Percentiles rank a stretch among this genome's conserved stretches.
phyloP scores from a whole-genome alignment of 257 asterid genomes.

The Solanum etuberosum region DNA sequence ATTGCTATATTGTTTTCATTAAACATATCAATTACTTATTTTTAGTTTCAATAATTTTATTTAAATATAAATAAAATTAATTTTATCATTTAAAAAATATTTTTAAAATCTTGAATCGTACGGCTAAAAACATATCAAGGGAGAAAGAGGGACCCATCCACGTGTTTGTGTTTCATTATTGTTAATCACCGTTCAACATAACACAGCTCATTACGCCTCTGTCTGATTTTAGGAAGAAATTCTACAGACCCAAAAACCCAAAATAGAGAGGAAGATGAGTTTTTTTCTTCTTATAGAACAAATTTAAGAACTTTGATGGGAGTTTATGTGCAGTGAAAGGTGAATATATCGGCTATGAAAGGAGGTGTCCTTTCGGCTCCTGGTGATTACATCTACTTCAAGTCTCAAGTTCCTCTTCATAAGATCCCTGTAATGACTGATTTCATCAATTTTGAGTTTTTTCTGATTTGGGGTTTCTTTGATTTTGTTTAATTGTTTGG shows the following conservation, averaged over 20 bases:
- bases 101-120: not conserved
- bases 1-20: not conserved
- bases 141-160: not conserved
- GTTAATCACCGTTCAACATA: not conserved
- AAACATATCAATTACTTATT: not conserved
- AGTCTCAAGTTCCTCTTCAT: slow-evolving; percentile 99
- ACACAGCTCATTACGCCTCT: not conserved
- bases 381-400: slow-evolving; percentile 95
- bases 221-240: not conserved
- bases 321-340: not conserved
- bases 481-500: not conserved
- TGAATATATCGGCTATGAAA: slow-evolving; percentile 49
- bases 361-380: slow-evolving; percentile 90
- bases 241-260: not conserved
- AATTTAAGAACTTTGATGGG: not conserved
- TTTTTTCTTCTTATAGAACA: not conserved
- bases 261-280: not conserved
- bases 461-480: slow-evolving; percentile 6
- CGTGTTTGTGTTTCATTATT: not conserved
- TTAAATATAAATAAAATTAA: not conserved
- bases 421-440: slow-evolving; percentile 76
- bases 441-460: not conserved
- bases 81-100: not conserved
- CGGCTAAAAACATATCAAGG: not conserved
- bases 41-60: not conserved